A percentile compares a stretch with the other conserved stretches of the same genome.
Evolutionary conservation across 805 yeast genomes (phyloP).

Genomic region (Ogataea philodendri): DNA sequence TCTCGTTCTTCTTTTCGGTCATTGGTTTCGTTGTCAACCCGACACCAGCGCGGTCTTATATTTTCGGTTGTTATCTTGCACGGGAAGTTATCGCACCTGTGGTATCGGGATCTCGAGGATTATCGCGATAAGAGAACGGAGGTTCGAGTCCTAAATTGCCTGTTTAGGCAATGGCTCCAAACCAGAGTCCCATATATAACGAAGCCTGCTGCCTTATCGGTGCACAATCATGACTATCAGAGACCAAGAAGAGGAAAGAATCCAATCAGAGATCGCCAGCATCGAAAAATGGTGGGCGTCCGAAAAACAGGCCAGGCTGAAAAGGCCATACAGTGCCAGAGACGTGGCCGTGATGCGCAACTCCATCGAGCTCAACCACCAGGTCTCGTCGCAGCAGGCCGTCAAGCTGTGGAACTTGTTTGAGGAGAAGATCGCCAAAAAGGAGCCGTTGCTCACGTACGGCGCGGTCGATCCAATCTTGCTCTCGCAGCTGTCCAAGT

Average conservation of each 20-base stretch:
- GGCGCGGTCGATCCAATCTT: conserved; percentile 67
- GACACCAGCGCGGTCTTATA: too few species aligned
- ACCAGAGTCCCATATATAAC: conserved; percentile 1
- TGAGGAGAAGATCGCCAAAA: conserved; percentile 39
- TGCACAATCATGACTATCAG: conserved; percentile 3
- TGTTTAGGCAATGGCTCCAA: neutral
- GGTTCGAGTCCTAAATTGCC: conserved; percentile 5
- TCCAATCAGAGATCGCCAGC: conserved; percentile 21
- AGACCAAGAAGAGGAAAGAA: conserved; percentile 14
- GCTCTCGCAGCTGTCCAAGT: conserved; percentile 51
- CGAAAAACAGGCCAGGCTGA: conserved; percentile 45
- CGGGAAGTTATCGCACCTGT: neutral
- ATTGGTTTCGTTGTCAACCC: conserved; percentile 1
- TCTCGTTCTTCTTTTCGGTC: conserved; percentile 8
- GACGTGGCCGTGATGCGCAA: conserved; percentile 56
- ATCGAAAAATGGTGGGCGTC: conserved; percentile 51
- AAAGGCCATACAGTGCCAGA: conserved; percentile 50
- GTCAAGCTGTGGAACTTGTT: conserved; percentile 45
- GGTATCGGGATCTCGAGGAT: conserved; percentile 1
- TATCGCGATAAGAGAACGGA: conserved; percentile 2
- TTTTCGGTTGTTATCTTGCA: too few species aligned
- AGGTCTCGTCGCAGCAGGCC: conserved; percentile 52
- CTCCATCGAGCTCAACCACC: conserved; percentile 40
- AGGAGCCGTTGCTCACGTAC: conserved; percentile 52
- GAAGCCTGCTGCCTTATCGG: too few species aligned